Percentiles rank a stretch among this genome's conserved stretches.
Evolutionary conservation across 2,329 filamentous ascomycete species (phyloP).

Genomic region (Rhynchosporium agropyri): DNA sequence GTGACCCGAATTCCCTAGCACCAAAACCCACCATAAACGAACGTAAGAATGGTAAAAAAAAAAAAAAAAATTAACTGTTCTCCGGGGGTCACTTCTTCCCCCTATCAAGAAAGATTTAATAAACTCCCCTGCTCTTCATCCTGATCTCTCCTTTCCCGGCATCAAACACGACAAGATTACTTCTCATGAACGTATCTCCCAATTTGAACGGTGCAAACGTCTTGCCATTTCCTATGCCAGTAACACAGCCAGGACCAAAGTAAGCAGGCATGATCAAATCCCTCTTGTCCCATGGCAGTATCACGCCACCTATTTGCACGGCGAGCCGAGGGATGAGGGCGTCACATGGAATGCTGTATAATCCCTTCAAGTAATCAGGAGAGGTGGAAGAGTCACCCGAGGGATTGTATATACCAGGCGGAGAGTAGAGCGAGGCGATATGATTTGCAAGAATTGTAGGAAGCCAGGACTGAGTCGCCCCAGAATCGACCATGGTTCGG

Average conservation of each 20-base stretch:
- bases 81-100: too few relatives aligned
- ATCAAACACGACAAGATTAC: conserved; percentile 53
- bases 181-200: conserved; percentile 55
- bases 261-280: conserved; percentile 29
- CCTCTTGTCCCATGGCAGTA: conserved; percentile 21
- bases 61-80: too few relatives aligned
- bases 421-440: conserved; percentile 21
- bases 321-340: conserved; percentile 26
- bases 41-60: too few relatives aligned
- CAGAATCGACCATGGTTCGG: conserved; percentile 22
- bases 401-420: conserved; percentile 19
- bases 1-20: too few relatives aligned
- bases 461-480: conserved; percentile 26
- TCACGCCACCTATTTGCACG: conserved; percentile 26
- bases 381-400: too few relatives aligned
- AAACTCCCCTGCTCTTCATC: conserved; percentile 37
- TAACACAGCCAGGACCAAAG: conserved; percentile 14
- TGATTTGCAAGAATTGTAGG: conserved; percentile 19
- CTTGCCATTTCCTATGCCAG: conserved; percentile 36
- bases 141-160: conserved; percentile 51
- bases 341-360: conserved; percentile 24
- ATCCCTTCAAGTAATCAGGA: background rate
- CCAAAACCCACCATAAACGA: too few relatives aligned
- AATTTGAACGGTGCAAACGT: conserved; percentile 49
- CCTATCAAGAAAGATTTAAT: background rate